phyloP scores from a whole-genome alignment of 441 rosid species.

The Macaranga tanarius region DNA sequence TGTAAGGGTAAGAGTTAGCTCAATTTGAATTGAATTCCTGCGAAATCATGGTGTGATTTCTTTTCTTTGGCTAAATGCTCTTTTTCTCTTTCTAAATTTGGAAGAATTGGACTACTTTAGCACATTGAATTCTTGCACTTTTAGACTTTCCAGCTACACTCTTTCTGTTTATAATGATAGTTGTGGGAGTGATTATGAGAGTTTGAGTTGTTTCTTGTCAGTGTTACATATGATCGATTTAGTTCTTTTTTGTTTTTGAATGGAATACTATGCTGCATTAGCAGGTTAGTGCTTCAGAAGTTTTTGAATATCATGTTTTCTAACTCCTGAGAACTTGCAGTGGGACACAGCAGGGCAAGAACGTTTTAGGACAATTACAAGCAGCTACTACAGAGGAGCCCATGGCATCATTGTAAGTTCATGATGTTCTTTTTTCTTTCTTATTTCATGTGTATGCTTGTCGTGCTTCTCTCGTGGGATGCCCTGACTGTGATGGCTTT shows the following conservation, averaged over 20 bases:
- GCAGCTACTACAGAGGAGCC: conserved; percentile 79
- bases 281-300: neutral
- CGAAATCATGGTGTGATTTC: too few relatives aligned
- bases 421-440: neutral
- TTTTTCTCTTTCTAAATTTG: too few relatives aligned
- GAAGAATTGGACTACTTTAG: too few relatives aligned
- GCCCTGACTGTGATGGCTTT: conserved; percentile 18
- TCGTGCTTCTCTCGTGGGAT: conserved; percentile 1
- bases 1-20: too few relatives aligned
- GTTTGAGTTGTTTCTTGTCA: neutral
- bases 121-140: too few relatives aligned
- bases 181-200: neutral
- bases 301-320: neutral
- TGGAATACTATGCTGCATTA: neutral
- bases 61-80: too few relatives aligned
- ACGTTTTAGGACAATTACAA: conserved; percentile 69
- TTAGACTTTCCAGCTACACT: too few relatives aligned
- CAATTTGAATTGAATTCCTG: too few relatives aligned
- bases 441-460: neutral
- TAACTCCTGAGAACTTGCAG: conserved; percentile 26
- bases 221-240: neutral
- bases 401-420: conserved; percentile 60
- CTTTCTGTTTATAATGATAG: too few relatives aligned
- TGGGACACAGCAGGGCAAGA: conserved; percentile 86
- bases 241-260: neutral